Conservation (phyloP, 805 yeast species). For the Cephaloascus albidus region DNA sequence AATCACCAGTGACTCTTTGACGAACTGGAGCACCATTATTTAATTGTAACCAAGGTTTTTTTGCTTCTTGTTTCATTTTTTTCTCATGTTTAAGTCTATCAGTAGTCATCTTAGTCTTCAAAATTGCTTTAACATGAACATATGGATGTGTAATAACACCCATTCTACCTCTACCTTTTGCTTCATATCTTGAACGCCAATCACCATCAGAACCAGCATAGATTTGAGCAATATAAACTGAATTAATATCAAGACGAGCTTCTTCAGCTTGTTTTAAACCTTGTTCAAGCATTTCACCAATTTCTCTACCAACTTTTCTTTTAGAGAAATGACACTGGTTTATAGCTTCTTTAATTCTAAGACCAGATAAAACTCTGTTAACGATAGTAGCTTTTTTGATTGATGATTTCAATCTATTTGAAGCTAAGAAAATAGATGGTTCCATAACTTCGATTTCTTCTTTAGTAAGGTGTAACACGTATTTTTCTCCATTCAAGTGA, state of each 20-base stretch:
- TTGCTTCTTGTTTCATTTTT: conserved; percentile 32
- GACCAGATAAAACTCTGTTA: conserved; percentile 64
- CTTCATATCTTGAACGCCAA: conserved; percentile 62
- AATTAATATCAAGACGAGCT: conserved; percentile 49
- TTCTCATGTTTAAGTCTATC: conserved; percentile 53
- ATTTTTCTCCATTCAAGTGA: conserved; percentile 33
- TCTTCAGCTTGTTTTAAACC: conserved; percentile 64
- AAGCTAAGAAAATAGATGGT: conserved; percentile 77
- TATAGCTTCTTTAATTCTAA: conserved; percentile 70
- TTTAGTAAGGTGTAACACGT: conserved; percentile 46
- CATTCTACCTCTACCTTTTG: conserved; percentile 84
- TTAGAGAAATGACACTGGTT: conserved; percentile 86
- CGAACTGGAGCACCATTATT: conserved; percentile 14
- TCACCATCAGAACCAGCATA: conserved; percentile 91
- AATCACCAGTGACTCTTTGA: conserved; percentile 11
- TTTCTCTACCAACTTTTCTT: conserved; percentile 70
- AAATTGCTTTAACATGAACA: conserved; percentile 72
- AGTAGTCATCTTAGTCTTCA: conserved; percentile 59
- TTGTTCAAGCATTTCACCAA: conserved; percentile 63
- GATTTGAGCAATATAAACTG: conserved; percentile 64
- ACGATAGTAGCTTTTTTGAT: conserved; percentile 81
- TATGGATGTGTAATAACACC: conserved; percentile 72
- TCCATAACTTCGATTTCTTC: conserved; percentile 73
- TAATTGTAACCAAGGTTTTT: conserved; percentile 45
- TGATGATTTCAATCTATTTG: conserved; percentile 79